Conservation (phyloP, 2,329 filamentous ascomycete genomes). For the Xylaria sp. region DNA sequence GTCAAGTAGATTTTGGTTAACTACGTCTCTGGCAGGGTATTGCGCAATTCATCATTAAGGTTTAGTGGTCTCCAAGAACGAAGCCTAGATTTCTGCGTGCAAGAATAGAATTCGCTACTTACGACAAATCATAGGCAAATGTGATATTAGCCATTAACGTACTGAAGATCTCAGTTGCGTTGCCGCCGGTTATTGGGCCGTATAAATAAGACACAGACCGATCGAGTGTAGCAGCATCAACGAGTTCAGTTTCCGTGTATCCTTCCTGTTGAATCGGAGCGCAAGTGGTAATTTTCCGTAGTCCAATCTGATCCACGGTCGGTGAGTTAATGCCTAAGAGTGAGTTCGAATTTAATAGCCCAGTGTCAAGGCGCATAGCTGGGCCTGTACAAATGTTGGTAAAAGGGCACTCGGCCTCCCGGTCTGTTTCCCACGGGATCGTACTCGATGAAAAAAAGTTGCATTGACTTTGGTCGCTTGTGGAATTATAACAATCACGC, state of each 20-base stretch:
- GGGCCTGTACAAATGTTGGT: conserved; percentile 6
- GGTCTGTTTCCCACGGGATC: conserved; percentile 1
- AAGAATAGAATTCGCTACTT: background rate
- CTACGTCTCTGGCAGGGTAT: background rate
- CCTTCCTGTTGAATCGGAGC: conserved; percentile 3
- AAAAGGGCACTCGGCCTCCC: conserved; percentile 15
- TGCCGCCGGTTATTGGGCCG: background rate
- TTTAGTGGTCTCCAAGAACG: background rate
- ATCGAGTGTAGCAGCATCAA: background rate
- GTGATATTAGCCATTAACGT: background rate
- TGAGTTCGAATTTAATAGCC: conserved; percentile 10
- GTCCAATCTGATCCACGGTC: background rate
- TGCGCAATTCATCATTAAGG: background rate
- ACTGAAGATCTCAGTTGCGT: background rate
- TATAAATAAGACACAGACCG: background rate
- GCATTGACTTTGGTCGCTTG: background rate
- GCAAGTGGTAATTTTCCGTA: conserved; percentile 17
- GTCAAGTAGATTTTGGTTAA: background rate
- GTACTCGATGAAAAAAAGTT: background rate
- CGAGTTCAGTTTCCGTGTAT: background rate
- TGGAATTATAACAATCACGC: conserved; percentile 9
- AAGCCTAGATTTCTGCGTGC: background rate
- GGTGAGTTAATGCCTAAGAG: conserved; percentile 13
- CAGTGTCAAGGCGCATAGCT: conserved; percentile 2
- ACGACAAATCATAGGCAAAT: background rate